These are phyloP conservation scores for Clitopilus passeckerianus DNA, from an alignment of 768 basidiomycete species.

Conservation along the genomic window DNA sequence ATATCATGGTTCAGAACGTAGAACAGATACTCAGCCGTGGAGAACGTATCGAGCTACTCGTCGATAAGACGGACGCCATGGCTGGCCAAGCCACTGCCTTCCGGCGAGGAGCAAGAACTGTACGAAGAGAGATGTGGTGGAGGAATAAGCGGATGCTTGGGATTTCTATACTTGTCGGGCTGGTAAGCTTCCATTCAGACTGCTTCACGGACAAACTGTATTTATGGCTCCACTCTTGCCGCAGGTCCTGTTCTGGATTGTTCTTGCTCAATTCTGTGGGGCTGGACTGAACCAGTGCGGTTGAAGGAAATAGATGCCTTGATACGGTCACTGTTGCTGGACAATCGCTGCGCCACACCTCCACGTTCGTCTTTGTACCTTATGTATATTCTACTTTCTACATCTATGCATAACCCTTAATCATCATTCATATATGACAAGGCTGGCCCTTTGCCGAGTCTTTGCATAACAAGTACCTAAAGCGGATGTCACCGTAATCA, in stretches of 20 bases:
- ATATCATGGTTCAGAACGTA: constrained; percentile 98
- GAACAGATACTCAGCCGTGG: constrained; percentile 93
- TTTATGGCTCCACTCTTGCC: background rate
- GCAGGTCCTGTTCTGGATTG: constrained; percentile 69
- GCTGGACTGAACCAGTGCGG: constrained; percentile 69
- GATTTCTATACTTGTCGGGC: constrained; percentile 63
- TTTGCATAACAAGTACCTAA: too few relatives aligned
- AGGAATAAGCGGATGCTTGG: constrained; percentile 67
- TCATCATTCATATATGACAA: background rate
- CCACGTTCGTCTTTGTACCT: background rate
- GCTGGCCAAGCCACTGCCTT: constrained; percentile 93
- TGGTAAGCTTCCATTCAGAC: constrained; percentile 38
- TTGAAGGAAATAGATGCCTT: constrained; percentile 12
- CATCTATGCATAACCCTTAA: background rate
- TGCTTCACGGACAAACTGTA: background rate
- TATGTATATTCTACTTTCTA: background rate
- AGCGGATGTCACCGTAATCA: too few relatives aligned
- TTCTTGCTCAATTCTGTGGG: constrained; percentile 90
- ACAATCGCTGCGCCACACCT: background rate
- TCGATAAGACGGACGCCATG: constrained; percentile 97
- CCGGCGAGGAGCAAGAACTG: constrained; percentile 79
- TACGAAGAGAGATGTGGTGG: constrained; percentile 88
- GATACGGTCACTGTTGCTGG: background rate
- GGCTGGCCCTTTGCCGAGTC: too few relatives aligned
- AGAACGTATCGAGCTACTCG: constrained; percentile 91